Base-by-base conservation (phyloP, 805 yeast genomes). In the Yarrowia divulgata region DNA sequence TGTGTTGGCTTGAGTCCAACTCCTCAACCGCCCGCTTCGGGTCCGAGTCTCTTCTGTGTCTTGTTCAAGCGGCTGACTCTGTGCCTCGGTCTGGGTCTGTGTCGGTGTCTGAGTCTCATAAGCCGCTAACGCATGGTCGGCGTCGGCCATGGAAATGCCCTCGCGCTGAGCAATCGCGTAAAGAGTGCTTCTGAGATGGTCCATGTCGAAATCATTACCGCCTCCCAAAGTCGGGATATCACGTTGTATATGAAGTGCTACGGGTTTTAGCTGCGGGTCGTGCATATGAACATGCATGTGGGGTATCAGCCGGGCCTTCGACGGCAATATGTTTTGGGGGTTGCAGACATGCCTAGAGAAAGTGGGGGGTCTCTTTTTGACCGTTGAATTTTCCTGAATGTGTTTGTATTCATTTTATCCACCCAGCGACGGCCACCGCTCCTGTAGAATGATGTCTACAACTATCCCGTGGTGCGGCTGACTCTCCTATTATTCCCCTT, bases 401-500 rank as follows among this genome's bases (percentile, higher is more conserved):
- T n/a, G n/a, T n/a, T n/a, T n/a, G n/a, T n/a, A n/a, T n/a, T n/a
- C n/a, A n/a, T n/a, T n/a, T n/a, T n/a, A n/a, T n/a, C n/a, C n/a
- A n/a, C n/a, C n/a, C n/a, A n/a, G n/a, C n/a, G n/a, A n/a, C n/a
- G n/a, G n/a, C n/a, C n/a, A n/a, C n/a, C n/a, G n/a, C n/a, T n/a
- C n/a, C n/a, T n/a, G n/a, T n/a, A n/a, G n/a, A n/a, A n/a, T n/a
- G n/a, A n/a, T n/a, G n/a, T n/a, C n/a, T n/a, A n/a, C n/a, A n/a
- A n/a, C n/a, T 23, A 23, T 23, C 29, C 16, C 43, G 16, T 12
- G 10, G 64, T 57, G 64, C 64, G 64, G 64, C 64, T 57, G 60
- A 57, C 49, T 57, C 64, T 57, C 64, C 64, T 57, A 57, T 42
- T 57, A 57, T 57, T 57, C 37, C 64, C 64, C 40, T 57, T 57